phyloP scores from a whole-genome alignment of 2,329 filamentous ascomycete genomes.

The Didymella keratinophila region DNA sequence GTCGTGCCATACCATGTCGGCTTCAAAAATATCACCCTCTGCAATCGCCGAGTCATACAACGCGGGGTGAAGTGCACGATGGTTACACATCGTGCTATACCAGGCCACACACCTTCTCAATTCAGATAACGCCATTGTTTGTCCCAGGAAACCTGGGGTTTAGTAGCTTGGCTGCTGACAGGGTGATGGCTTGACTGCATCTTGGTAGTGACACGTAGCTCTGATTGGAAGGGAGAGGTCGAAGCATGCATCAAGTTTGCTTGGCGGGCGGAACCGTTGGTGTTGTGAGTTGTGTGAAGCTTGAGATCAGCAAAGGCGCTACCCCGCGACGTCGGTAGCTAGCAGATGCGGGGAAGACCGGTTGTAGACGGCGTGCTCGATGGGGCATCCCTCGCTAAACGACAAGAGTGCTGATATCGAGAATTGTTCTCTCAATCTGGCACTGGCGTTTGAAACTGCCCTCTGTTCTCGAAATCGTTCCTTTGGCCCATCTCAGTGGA shows the following conservation, averaged over 20 bases:
- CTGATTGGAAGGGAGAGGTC: conserved; percentile 23
- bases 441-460: neutral
- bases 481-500: neutral
- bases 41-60: conserved; percentile 23
- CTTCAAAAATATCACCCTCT: conserved; percentile 20
- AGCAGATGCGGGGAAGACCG: conserved; percentile 20
- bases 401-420: neutral
- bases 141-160: conserved; percentile 30
- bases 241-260: conserved; percentile 13
- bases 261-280: conserved; percentile 18
- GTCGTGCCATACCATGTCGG: conserved; percentile 5
- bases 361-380: conserved; percentile 6
- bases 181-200: conserved; percentile 29
- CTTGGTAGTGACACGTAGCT: conserved; percentile 20
- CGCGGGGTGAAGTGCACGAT: conserved; percentile 24
- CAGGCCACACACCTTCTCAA: conserved; percentile 24
- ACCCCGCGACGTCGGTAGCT: conserved; percentile 20
- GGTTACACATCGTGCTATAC: conserved; percentile 25
- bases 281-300: neutral
- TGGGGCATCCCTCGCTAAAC: neutral
- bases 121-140: conserved; percentile 21
- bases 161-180: conserved; percentile 30
- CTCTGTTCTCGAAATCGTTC: neutral
- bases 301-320: conserved; percentile 16
- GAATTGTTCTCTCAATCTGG: neutral